phyloP scores from a whole-genome alignment of 306 rosid species.

The Prunus mume region DNA sequence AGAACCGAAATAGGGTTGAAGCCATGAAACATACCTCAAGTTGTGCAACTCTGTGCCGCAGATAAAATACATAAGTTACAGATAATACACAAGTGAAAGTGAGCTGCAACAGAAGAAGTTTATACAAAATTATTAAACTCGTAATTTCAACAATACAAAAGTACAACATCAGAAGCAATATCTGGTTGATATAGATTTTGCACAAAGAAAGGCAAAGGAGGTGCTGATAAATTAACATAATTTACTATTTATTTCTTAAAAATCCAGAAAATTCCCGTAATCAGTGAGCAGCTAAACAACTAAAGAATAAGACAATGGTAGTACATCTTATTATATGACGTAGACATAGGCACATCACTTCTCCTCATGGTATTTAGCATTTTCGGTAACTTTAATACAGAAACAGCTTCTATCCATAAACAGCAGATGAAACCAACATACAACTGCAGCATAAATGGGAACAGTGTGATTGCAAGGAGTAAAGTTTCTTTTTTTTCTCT shows the following conservation, averaged over 20 bases:
- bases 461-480: too few species aligned
- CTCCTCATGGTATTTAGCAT: background rate
- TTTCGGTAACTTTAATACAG: background rate
- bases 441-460: background rate
- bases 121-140: background rate
- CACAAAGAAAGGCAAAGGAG: background rate
- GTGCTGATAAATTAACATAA: background rate
- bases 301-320: background rate
- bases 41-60: conserved; percentile 49
- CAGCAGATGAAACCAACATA: background rate
- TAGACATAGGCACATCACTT: background rate
- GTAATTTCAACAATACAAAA: background rate
- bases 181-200: background rate
- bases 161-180: background rate
- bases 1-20: background rate
- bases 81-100: conserved; percentile 48
- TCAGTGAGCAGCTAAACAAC: background rate
- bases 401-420: background rate
- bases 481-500: too few species aligned
- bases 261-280: background rate
- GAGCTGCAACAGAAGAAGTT: conserved; percentile 48
- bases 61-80: conserved; percentile 49
- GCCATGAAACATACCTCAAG: conserved; percentile 50
- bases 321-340: background rate
- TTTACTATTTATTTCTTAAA: background rate